A percentile compares a stretch with the other conserved stretches of the same genome.
phyloP scores from a whole-genome alignment of 495 filamentous ascomycete genomes.

The Lophiostoma macrostomum region DNA sequence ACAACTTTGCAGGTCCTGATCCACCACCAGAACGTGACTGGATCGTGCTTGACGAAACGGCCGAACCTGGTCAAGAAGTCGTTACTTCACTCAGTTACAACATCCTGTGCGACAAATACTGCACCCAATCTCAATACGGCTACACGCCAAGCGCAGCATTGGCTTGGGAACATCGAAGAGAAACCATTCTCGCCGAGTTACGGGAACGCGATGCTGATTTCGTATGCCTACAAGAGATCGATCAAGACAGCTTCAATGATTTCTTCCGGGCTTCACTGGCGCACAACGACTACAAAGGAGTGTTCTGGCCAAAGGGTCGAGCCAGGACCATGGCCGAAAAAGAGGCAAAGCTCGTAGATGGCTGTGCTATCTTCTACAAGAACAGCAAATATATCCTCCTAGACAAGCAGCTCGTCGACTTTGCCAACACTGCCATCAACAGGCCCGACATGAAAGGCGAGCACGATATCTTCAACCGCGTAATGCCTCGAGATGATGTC shows the following conservation, averaged over 20 bases:
- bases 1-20: slow-evolving; percentile 54
- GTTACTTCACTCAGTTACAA: slow-evolving; percentile 89
- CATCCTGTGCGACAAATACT: slow-evolving; percentile 87
- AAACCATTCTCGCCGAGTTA: slow-evolving; percentile 77
- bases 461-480: slow-evolving; percentile 93
- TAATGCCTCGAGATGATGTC: slow-evolving; percentile 97
- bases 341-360: slow-evolving; percentile 83
- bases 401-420: slow-evolving; percentile 90
- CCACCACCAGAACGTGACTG: slow-evolving; percentile 72
- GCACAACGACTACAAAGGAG: slow-evolving; percentile 81
- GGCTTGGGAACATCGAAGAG: slow-evolving; percentile 79
- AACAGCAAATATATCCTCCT: slow-evolving; percentile 83
- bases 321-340: slow-evolving; percentile 87
- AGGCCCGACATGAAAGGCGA: slow-evolving; percentile 92
- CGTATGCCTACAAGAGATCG: slow-evolving; percentile 88
- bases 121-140: slow-evolving; percentile 77
- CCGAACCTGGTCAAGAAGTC: slow-evolving; percentile 49
- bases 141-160: slow-evolving; percentile 78
- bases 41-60: slow-evolving; percentile 62
- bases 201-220: slow-evolving; percentile 79
- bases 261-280: slow-evolving; percentile 81
- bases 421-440: slow-evolving; percentile 86
- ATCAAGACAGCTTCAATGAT: slow-evolving; percentile 82
- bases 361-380: slow-evolving; percentile 96
- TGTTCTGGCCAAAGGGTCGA: slow-evolving; percentile 82